A percentile compares a stretch with the other conserved stretches of the same genome.
Conservation (phyloP, 2,329 filamentous ascomycete genomes). For the Ramularia collo-cygni region DNA sequence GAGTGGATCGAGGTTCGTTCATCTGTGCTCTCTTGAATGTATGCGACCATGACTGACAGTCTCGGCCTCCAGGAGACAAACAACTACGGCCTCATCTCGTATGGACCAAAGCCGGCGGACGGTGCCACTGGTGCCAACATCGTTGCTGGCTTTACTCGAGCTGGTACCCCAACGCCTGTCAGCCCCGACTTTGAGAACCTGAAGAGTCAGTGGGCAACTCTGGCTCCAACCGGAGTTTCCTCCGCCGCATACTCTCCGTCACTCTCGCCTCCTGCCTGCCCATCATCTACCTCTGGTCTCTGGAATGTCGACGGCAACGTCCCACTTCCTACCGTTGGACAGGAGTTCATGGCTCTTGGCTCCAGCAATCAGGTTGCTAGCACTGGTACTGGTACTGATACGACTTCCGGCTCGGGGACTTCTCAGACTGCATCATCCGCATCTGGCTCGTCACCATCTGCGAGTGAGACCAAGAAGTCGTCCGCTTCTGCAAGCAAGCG, state of each 20-base stretch:
- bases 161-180: conserved; percentile 66
- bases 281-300: conserved; percentile 57
- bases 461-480: conserved; percentile 1
- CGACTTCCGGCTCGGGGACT: neutral
- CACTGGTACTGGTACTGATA: neutral
- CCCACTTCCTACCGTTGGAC: conserved; percentile 60
- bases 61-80: conserved; percentile 53
- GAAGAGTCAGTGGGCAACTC: conserved; percentile 65
- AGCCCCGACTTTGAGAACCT: conserved; percentile 73
- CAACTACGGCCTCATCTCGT: conserved; percentile 71
- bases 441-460: neutral
- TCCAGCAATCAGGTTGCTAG: conserved; percentile 8
- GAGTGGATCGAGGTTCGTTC: conserved; percentile 66
- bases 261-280: conserved; percentile 60
- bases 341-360: conserved; percentile 9
- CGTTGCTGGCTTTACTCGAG: conserved; percentile 62
- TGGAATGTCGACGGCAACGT: conserved; percentile 70
- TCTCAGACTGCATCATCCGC: neutral
- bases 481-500: neutral
- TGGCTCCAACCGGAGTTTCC: conserved; percentile 62
- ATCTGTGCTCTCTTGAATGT: neutral
- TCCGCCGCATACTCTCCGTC: conserved; percentile 58
- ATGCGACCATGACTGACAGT: no score
- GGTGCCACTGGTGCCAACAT: conserved; percentile 35
- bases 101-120: conserved; percentile 55